phyloP scores from a whole-genome alignment of 306 rosid genomes.

The Rosa multiflora region DNA sequence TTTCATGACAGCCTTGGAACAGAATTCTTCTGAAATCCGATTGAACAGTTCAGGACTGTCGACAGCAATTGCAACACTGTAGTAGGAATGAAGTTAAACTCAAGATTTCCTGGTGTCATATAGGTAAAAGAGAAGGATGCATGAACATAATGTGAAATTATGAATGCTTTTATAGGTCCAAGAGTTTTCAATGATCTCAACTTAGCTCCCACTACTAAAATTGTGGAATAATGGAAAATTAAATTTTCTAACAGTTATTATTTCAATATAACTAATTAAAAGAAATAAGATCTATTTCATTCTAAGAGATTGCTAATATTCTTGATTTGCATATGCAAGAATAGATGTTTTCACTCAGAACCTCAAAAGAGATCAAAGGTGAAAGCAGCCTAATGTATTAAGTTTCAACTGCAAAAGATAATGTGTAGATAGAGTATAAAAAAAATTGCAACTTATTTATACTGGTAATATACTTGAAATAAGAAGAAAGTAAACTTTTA shows the following conservation, averaged over 20 bases:
- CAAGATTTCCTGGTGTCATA: conserved; percentile 23
- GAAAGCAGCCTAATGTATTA: neutral
- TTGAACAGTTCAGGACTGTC: conserved; percentile 79
- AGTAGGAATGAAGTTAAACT: conserved; percentile 29
- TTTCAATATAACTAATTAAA: neutral
- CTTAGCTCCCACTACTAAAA: neutral
- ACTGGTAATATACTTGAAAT: conserved; percentile 1
- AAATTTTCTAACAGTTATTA: neutral
- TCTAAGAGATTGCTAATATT: neutral
- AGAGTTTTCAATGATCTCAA: neutral
- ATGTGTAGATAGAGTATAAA: neutral
- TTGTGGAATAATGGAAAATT: neutral
- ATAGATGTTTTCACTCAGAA: neutral
- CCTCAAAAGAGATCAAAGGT: neutral
- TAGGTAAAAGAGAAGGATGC: conserved; percentile 9
- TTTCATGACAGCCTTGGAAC: conserved; percentile 54
- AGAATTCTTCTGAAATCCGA: conserved; percentile 57
- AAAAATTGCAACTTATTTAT: neutral
- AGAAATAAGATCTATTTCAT: neutral
- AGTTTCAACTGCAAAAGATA: neutral
- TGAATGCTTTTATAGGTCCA: neutral
- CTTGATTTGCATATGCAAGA: neutral
- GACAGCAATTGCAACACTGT: conserved; percentile 80
- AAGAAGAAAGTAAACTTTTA: neutral
- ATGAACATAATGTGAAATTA: neutral